Percentiles rank a stretch among this genome's conserved stretches.
Conservation (phyloP, 495 filamentous ascomycete genomes). For the Tirmania nivea region DNA sequence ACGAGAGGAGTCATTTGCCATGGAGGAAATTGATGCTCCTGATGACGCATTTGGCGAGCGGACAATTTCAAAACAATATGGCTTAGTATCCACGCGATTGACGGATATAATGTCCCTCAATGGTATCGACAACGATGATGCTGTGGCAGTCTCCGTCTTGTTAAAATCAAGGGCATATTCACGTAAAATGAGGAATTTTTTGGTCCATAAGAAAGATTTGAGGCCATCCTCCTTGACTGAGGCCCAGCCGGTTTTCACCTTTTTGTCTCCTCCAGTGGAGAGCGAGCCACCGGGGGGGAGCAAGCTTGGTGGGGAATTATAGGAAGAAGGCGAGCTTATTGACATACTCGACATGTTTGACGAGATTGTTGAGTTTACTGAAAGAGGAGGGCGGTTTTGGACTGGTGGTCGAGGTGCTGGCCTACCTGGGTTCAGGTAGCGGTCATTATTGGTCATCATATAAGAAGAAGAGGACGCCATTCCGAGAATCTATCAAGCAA, state of each 20-base stretch:
- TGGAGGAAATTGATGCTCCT: slow-evolving; percentile 37
- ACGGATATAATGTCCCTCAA: slow-evolving; percentile 72
- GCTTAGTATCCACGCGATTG: slow-evolving; percentile 62
- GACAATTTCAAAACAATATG: slow-evolving; percentile 79
- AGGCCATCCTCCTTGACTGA: slow-evolving; percentile 73
- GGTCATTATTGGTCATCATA: background rate
- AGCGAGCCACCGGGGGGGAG: background rate
- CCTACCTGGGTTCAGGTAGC: background rate
- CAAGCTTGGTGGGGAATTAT: background rate
- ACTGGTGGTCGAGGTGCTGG: background rate
- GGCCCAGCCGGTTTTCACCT: slow-evolving; percentile 38
- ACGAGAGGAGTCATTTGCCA: slow-evolving; percentile 47
- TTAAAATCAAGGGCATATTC: slow-evolving; percentile 78
- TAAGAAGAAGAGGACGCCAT: background rate
- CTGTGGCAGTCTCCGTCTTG: slow-evolving; percentile 66
- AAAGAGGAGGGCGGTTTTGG: background rate
- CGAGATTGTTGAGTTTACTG: background rate
- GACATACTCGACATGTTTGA: background rate
- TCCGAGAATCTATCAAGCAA: background rate
- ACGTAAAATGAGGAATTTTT: slow-evolving; percentile 68
- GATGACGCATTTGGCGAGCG: slow-evolving; percentile 41
- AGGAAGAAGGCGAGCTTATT: background rate
- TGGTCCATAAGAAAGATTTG: slow-evolving; percentile 76
- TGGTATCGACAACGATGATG: slow-evolving; percentile 48
- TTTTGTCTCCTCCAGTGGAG: slow-evolving; percentile 41